A percentile compares a stretch with the other conserved stretches of the same genome.
Evolutionary conservation across 805 yeast genomes (phyloP).

Genomic region (Starmera dryadoides): DNA sequence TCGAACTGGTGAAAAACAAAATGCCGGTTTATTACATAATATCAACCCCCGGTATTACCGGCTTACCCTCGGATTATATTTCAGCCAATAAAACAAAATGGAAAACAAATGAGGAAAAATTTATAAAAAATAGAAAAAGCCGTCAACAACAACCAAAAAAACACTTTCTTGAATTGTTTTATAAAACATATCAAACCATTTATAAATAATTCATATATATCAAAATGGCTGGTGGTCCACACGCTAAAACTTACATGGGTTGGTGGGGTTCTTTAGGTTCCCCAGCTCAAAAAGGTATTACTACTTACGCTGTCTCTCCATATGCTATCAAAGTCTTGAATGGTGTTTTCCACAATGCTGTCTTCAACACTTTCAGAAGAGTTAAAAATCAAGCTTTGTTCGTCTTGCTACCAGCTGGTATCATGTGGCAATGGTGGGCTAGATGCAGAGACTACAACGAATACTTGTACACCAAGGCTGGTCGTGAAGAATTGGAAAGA

Average conservation of each 20-base stretch:
- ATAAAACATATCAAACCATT: too few relatives aligned
- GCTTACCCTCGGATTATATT: too few relatives aligned
- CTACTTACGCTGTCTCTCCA: slow-evolving; percentile 88
- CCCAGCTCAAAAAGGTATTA: slow-evolving; percentile 80
- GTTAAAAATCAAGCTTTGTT: slow-evolving; percentile 76
- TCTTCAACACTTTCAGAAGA: slow-evolving; percentile 94
- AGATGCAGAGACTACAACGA: slow-evolving; percentile 86
- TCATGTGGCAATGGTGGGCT: slow-evolving; percentile 85
- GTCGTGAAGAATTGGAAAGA: slow-evolving; percentile 87
- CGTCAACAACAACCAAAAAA: background rate
- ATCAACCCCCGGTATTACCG: too few relatives aligned
- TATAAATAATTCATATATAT: too few relatives aligned
- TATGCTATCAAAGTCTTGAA: slow-evolving; percentile 89
- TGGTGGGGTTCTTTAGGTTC: slow-evolving; percentile 96
- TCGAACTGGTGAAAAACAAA: too few relatives aligned
- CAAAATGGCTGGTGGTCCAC: slow-evolving; percentile 60
- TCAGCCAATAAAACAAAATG: slow-evolving; percentile 8
- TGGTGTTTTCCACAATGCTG: slow-evolving; percentile 76
- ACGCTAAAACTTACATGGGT: slow-evolving; percentile 79
- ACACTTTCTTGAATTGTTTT: too few relatives aligned
- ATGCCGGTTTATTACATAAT: too few relatives aligned
- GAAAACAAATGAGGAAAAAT: slow-evolving; percentile 5
- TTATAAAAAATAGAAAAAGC: background rate
- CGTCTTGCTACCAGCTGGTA: slow-evolving; percentile 67
- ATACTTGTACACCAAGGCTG: slow-evolving; percentile 94